These are phyloP conservation scores for Claviceps sp. DNA, from an alignment of 2,329 filamentous ascomycete genomes.

Conservation along the genomic window DNA sequence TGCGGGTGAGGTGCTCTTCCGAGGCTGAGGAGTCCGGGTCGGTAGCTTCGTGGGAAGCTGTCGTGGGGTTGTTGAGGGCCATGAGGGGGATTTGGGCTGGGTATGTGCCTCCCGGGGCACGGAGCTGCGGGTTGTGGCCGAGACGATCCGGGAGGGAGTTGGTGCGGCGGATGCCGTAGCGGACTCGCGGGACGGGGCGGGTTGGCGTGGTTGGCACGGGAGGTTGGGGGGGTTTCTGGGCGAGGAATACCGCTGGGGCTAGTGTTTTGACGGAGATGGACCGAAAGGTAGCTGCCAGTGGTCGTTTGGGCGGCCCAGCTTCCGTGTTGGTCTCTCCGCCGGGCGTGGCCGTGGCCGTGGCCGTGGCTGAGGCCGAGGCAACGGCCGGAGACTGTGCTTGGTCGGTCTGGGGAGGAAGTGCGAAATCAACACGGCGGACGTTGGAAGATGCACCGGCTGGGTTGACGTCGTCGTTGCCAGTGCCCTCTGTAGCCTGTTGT, in stretches of 20 bases:
- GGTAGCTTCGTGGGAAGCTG: conserved; percentile 17
- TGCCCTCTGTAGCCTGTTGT: conserved; percentile 15
- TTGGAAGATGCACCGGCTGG: conserved; percentile 9
- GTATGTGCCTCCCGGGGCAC: conserved; percentile 36
- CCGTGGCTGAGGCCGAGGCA: conserved; percentile 13
- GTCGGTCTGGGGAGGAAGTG: conserved; percentile 16
- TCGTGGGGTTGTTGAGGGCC: conserved; percentile 17
- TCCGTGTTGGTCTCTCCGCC: conserved; percentile 15
- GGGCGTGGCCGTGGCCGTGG: conserved; percentile 9
- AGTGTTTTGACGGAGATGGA: conserved; percentile 53
- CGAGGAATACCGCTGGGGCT: conserved; percentile 56
- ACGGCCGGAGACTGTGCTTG: conserved; percentile 11
- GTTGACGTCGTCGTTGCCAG: conserved; percentile 15
- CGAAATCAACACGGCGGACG: conserved; percentile 47
- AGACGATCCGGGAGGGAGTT: conserved; percentile 62
- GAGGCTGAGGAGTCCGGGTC: conserved; percentile 11
- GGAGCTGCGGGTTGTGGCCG: conserved; percentile 27
- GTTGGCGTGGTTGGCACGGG: conserved; percentile 16
- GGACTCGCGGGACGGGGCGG: conserved; percentile 41
- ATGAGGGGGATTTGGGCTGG: conserved; percentile 31
- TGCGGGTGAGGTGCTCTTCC: conserved; percentile 37
- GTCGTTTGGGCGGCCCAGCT: conserved; percentile 17
- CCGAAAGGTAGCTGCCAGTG: conserved; percentile 41
- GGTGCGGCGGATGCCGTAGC: conserved; percentile 56
- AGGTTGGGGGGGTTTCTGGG: conserved; percentile 21